Base-by-base conservation (phyloP, 441 rosid genomes). In the Gossypium davidsonii region DNA sequence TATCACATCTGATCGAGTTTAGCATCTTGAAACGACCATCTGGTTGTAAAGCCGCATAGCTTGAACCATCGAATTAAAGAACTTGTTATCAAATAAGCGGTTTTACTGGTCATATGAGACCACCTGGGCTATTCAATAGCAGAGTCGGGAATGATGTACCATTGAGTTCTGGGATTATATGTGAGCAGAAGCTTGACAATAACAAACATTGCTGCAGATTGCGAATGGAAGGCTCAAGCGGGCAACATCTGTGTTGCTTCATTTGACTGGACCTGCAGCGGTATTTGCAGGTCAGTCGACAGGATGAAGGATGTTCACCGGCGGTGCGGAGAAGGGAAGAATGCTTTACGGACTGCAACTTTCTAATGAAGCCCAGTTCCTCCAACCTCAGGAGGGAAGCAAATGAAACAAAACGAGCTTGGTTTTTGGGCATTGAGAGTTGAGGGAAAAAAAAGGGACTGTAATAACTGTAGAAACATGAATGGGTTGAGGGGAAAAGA, bases 191-290 rank as follows among this genome's bases (percentile, higher is more conserved):
- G 18, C 9, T 46, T 26, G 55, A 57, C 1, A 46, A 21, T 34
- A 64, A 21, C 25, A 17, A 37, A 37, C 20, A 55, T 57, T 25
- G 28, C 17, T 44, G 71, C 79, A 83, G 85, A 83, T 71, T 83
- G 87, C 9, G 87, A 83, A 72, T 83, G 87, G 87, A 83, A 83
- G 62, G 85, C 80, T 15, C 87, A 83, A 67, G 87, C 87, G 0
- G 85, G 87, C 61, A 83, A 83, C 73, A 72, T 76, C 69, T 83
- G 87, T 39, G 87, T 77, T 79, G 87, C 87, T 70, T 81, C 87
- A 58, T 83, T 81, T 12, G 85, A 83, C 31, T 83, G 87, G 87
- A 81, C 81, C 53, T 83, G 83, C 74, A 83, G 87, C 21, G 87
- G 87, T 26, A 81, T 83, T 15, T 83, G 87, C 79, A 83, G 74